Conservation (phyloP, 164 flowering plant species). For the Santalum album region DNA sequence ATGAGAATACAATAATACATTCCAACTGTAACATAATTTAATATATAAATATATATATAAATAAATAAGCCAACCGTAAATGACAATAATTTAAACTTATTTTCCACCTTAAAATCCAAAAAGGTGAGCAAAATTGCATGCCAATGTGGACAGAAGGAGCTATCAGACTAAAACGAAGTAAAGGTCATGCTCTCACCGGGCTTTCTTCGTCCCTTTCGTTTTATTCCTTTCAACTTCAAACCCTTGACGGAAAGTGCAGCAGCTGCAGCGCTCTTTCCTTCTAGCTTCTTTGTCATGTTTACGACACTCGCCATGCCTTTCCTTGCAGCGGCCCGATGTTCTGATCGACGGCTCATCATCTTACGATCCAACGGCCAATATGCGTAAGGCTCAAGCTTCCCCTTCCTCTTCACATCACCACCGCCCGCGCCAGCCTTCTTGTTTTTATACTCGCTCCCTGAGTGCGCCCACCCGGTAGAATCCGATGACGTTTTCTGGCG, state of each 20-base stretch:
- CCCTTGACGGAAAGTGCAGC: conserved; percentile 46
- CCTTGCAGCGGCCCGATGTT: conserved; percentile 76
- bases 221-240: conserved; percentile 26
- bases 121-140: too few species aligned
- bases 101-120: too few species aligned
- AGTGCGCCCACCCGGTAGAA: conserved; percentile 82
- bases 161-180: too few species aligned
- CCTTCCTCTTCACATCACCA: conserved; percentile 90
- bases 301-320: conserved; percentile 89
- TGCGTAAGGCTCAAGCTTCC: conserved; percentile 94
- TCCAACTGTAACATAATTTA: too few species aligned
- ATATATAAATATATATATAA: too few species aligned
- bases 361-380: conserved; percentile 99
- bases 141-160: too few species aligned
- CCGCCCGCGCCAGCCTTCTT: conserved; percentile 84
- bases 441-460: conserved; percentile 76
- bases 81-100: too few species aligned
- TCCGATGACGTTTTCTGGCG: conserved; percentile 51
- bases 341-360: conserved; percentile 91
- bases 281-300: conserved; percentile 70
- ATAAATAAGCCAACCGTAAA: too few species aligned
- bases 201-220: conserved; percentile 31
- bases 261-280: conserved; percentile 72
- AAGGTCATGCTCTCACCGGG: too few species aligned
- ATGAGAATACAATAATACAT: too few species aligned